A percentile compares a stretch with the other conserved stretches of the same genome.
These are phyloP conservation scores for Diospyros kaki DNA, from an alignment of 148 eudicot genomes.

Conservation along the genomic window DNA sequence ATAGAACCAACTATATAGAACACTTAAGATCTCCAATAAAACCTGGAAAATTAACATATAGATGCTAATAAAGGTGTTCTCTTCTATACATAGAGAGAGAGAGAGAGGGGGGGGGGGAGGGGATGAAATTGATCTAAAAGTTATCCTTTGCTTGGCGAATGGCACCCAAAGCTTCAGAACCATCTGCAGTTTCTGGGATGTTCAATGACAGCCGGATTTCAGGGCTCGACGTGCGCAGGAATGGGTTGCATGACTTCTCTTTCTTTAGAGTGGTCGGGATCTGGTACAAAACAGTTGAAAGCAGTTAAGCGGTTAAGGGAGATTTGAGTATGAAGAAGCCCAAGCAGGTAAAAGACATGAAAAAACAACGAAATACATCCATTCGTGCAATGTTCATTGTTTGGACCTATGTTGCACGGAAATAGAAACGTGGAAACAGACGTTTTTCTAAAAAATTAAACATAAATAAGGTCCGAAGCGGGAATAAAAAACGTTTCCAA, in stretches of 20 bases:
- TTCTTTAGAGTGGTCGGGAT: slow-evolving; percentile 68
- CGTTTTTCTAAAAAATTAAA: too few species aligned
- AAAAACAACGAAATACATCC: not conserved
- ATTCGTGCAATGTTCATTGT: too few species aligned
- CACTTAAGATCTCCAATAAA: not conserved
- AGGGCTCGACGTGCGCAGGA: slow-evolving; percentile 61
- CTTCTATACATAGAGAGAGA: not conserved
- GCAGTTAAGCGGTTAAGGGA: not conserved
- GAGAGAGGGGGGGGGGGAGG: too few species aligned
- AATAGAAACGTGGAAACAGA: too few species aligned
- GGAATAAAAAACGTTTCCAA: too few species aligned
- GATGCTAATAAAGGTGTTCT: not conserved
- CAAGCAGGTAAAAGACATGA: not conserved
- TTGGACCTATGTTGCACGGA: too few species aligned
- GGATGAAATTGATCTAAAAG: slow-evolving; percentile 30
- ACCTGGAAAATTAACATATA: not conserved
- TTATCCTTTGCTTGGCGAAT: slow-evolving; percentile 76
- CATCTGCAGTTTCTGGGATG: slow-evolving; percentile 50
- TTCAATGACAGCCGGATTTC: slow-evolving; percentile 61
- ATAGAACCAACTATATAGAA: too few species aligned
- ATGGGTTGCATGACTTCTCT: slow-evolving; percentile 80
- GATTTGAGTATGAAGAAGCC: not conserved
- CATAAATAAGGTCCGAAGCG: too few species aligned
- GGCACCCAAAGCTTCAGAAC: slow-evolving; percentile 59
- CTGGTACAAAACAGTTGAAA: slow-evolving; percentile 27